Evolutionary conservation across 805 yeast genomes (phyloP).

Genomic region (Sugiyamaella valdiviana): DNA sequence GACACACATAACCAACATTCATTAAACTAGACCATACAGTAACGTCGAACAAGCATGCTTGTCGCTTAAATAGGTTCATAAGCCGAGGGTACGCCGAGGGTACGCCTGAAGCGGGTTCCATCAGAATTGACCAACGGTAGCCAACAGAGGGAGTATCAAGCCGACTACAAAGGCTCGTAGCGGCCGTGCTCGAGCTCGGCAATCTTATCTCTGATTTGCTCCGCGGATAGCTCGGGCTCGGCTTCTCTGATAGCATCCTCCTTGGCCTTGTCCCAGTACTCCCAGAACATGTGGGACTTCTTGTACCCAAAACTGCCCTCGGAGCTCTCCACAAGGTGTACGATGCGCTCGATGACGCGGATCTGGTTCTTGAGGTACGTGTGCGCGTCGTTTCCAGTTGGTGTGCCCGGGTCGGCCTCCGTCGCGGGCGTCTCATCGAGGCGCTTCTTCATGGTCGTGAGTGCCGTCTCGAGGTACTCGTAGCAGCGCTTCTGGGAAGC

Average conservation of each 20-base stretch:
- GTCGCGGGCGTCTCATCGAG: conserved; percentile 14
- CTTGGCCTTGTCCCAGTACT: conserved; percentile 34
- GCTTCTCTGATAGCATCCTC: conserved; percentile 19
- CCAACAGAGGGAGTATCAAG: too few species aligned
- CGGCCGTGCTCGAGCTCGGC: conserved; percentile 28
- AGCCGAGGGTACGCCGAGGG: too few species aligned
- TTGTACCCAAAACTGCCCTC: conserved; percentile 18
- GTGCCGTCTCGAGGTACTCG: conserved; percentile 24
- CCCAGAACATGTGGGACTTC: conserved; percentile 32
- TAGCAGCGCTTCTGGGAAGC: conserved; percentile 31
- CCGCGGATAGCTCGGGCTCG: conserved; percentile 3
- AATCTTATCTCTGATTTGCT: conserved; percentile 18
- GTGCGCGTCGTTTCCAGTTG: conserved; percentile 18
- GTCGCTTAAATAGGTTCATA: too few species aligned
- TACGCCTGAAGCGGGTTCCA: too few species aligned
- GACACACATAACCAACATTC: too few species aligned
- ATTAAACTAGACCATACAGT: too few species aligned
- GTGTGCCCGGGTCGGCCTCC: conserved; percentile 17
- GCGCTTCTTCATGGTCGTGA: conserved; percentile 17
- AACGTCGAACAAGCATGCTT: too few species aligned
- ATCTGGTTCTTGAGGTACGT: conserved; percentile 20
- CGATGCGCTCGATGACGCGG: conserved; percentile 16
- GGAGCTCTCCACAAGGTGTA: conserved; percentile 18
- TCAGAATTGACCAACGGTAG: too few species aligned
- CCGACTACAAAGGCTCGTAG: neutral